Percentiles rank a stretch among this genome's conserved stretches.
Conservation (phyloP, 1,284 basidiomycete genomes). For the Stereum hirsutum region DNA sequence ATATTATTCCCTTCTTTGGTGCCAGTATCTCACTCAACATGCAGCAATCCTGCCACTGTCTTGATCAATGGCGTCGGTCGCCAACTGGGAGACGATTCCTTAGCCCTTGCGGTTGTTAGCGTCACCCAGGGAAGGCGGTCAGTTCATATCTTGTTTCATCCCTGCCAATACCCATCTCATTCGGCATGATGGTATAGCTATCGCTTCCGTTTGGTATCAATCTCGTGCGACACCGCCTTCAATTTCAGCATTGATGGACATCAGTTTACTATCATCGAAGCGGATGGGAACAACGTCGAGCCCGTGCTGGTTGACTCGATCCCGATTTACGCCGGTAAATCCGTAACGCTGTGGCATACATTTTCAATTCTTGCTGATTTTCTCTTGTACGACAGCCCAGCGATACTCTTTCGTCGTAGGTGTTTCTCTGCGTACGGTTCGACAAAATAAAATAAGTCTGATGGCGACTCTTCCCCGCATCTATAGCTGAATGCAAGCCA, state of each 20-base stretch:
- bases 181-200: slow-evolving; percentile 16
- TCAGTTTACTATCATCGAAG: slow-evolving; percentile 37
- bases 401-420: slow-evolving; percentile 27
- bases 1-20: not conserved
- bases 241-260: slow-evolving; percentile 34
- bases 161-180: not conserved
- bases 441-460: no score
- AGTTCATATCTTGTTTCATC: not conserved
- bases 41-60: slow-evolving; percentile 18
- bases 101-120: slow-evolving; percentile 21
- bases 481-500: slow-evolving; percentile 22
- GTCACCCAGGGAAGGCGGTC: slow-evolving; percentile 16
- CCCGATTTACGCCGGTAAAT: slow-evolving; percentile 22
- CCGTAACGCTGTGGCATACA: no score
- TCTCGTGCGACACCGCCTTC: slow-evolving; percentile 25
- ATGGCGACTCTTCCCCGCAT: not conserved
- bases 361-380: not conserved
- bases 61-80: slow-evolving; percentile 44
- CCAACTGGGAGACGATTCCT: slow-evolving; percentile 13
- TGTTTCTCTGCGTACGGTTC: slow-evolving; percentile 1
- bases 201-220: slow-evolving; percentile 25
- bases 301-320: slow-evolving; percentile 32
- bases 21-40: no score
- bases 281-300: slow-evolving; percentile 32
- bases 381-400: slow-evolving; percentile 18